Conservation (phyloP, 2,329 filamentous ascomycete species). For the Fusarium sp. region DNA sequence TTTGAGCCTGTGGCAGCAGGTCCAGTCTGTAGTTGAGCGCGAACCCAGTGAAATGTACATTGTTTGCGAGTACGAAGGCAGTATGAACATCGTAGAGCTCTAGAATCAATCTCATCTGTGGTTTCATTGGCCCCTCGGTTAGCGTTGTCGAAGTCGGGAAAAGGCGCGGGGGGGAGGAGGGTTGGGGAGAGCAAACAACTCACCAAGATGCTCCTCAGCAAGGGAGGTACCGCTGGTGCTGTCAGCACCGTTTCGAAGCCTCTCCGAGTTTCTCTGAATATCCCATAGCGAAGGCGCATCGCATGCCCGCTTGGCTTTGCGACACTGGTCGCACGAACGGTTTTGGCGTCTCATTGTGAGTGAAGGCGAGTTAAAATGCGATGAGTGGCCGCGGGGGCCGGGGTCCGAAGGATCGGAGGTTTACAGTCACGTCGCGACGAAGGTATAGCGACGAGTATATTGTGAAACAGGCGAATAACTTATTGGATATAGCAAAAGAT, state of each 20-base stretch:
- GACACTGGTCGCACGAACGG: constrained; percentile 44
- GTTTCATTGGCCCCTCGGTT: constrained; percentile 35
- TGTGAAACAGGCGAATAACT: neutral
- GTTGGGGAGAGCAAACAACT: constrained; percentile 18
- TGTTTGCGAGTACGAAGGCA: constrained; percentile 43
- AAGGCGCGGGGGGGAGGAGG: constrained; percentile 23
- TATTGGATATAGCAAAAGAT: neutral
- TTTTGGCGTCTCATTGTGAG: constrained; percentile 42
- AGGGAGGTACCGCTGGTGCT: constrained; percentile 35
- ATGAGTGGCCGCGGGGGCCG: neutral
- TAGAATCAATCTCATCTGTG: constrained; percentile 42
- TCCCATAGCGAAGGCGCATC: constrained; percentile 44
- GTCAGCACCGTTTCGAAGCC: constrained; percentile 34
- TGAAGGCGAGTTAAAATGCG: constrained; percentile 7
- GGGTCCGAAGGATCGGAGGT: constrained; percentile 8
- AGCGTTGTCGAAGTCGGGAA: constrained; percentile 30
- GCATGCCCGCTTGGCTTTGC: constrained; percentile 44
- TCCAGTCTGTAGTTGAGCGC: constrained; percentile 41
- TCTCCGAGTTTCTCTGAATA: constrained; percentile 42
- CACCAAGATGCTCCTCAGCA: constrained; percentile 42
- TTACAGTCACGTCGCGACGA: constrained; percentile 17
- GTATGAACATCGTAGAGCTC: constrained; percentile 43
- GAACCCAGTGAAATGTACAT: constrained; percentile 44
- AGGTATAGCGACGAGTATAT: constrained; percentile 10
- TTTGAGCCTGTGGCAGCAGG: constrained; percentile 27